Conservation (phyloP, 176 grass and related monocot genomes). For the Aegilops tauschii region DNA sequence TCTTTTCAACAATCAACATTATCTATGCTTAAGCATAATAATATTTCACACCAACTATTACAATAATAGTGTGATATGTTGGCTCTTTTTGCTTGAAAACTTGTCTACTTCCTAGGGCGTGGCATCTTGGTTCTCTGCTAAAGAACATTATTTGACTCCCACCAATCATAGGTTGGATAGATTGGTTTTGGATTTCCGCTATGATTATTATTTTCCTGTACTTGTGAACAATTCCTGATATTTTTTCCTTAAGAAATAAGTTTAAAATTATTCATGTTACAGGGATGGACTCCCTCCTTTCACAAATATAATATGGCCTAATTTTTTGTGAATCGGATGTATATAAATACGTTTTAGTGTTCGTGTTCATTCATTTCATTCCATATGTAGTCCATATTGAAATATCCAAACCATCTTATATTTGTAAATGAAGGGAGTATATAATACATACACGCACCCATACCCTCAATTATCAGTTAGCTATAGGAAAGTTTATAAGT, state of each 20-base stretch:
- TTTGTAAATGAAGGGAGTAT: not conserved
- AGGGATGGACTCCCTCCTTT: not conserved
- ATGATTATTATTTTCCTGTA: not conserved
- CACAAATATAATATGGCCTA: too few species aligned
- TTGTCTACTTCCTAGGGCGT: not conserved
- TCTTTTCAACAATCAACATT: not conserved
- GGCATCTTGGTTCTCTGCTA: not conserved
- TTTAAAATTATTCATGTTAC: not conserved
- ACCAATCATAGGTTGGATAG: not conserved
- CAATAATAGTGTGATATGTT: not conserved
- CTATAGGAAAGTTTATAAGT: not conserved
- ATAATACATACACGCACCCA: not conserved
- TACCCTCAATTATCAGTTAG: not conserved
- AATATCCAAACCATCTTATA: too few species aligned
- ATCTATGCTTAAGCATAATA: not conserved
- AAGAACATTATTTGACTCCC: not conserved
- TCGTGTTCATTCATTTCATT: too few species aligned
- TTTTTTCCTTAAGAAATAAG: not conserved
- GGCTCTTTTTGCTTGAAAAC: not conserved
- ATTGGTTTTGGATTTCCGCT: not conserved
- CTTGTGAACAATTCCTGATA: not conserved
- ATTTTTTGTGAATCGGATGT: too few species aligned
- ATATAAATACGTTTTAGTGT: too few species aligned
- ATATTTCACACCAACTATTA: not conserved
- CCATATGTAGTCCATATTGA: too few species aligned